These are phyloP conservation scores for Lyophyllum semitale DNA, from an alignment of 768 basidiomycete genomes.

Conservation along the genomic window DNA sequence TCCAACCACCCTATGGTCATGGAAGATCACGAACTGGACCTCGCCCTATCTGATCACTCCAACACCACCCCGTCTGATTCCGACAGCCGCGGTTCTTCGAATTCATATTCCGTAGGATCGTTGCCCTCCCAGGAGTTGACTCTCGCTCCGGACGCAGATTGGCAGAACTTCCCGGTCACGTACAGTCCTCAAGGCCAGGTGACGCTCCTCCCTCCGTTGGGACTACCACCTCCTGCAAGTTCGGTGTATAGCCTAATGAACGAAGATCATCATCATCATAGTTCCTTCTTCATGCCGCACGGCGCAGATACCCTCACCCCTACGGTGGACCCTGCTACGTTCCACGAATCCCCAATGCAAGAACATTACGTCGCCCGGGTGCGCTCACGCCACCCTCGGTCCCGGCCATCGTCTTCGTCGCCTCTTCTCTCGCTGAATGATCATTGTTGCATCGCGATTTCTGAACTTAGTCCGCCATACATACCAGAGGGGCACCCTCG, in stretches of 20 bases:
- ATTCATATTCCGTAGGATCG: constrained; percentile 11
- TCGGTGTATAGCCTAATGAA: constrained; percentile 5
- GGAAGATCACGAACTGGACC: constrained; percentile 15
- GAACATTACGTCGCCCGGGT: not conserved
- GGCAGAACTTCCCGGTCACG: constrained; percentile 6
- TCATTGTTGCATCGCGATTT: constrained; percentile 15
- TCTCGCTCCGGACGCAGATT: constrained; percentile 8
- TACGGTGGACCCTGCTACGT: constrained; percentile 9
- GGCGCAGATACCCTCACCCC: constrained; percentile 3
- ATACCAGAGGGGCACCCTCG: constrained; percentile 3
- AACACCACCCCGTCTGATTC: constrained; percentile 15
- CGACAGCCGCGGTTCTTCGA: constrained; percentile 16
- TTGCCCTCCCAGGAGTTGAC: constrained; percentile 5
- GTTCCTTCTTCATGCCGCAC: constrained; percentile 3
- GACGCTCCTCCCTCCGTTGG: constrained; percentile 9
- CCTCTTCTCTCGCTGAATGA: constrained; percentile 3
- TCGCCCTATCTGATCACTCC: constrained; percentile 17
- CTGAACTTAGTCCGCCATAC: constrained; percentile 20
- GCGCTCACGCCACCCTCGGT: constrained; percentile 2
- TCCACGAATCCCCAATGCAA: constrained; percentile 2
- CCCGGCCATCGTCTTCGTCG: constrained; percentile 2
- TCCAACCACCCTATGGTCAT: constrained; percentile 12
- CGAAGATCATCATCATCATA: not conserved
- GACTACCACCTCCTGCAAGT: not conserved
- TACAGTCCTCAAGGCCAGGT: constrained; percentile 10